Base-by-base conservation (phyloP, 345 rosid species). In the Erodium maritimum region DNA sequence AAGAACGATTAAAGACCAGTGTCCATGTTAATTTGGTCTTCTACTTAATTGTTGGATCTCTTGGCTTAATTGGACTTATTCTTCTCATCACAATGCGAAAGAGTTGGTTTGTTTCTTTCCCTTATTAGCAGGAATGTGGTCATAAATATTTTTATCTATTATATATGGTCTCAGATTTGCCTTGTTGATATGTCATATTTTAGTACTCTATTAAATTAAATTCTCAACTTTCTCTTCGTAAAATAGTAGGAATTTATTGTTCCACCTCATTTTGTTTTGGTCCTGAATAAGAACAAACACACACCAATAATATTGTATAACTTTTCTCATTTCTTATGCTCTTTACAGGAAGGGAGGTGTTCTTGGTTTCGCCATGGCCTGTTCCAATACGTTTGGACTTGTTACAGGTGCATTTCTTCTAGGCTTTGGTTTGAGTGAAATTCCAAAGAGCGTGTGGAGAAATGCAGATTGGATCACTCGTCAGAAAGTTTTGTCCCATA, bases 391-490 rank as follows among this genome's bases (percentile, higher is more conserved):
- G n/a, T 94, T 94, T 81, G 99, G 99, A 67, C 95, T 94, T 34
- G 96, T 94, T 57, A 94, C 99, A 2, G 97, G 99, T 63, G 90
- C 90, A 67, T 94, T 94, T 76, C 99, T 94, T 72, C 97, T 94
- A 77, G 99, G 99, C 18, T 94, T 94, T 71, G 97, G 99, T 70
- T 69, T 94, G 81, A 86, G 95, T 69, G 95, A 94, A 71, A 94
- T 87, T 69, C 99, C 99, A 25, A 94, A 87, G 69, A 75, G 73
- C 70, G 69, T 82, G 29, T 90, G 99, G 97, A 85, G 74, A 77
- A 85, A 87, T 78, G 84, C 95, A 60, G 96, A 90, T 66, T 87
- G 97, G 97, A 85, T 75, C 23, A 82, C 71, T 57, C 96, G 96
- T 57, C 99, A 94, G 59, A 94, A 90, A 72, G 84, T 90, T 77